Evolutionary conservation across 345 rosid species (phyloP).

Genomic region (Populus pruinosa): DNA sequence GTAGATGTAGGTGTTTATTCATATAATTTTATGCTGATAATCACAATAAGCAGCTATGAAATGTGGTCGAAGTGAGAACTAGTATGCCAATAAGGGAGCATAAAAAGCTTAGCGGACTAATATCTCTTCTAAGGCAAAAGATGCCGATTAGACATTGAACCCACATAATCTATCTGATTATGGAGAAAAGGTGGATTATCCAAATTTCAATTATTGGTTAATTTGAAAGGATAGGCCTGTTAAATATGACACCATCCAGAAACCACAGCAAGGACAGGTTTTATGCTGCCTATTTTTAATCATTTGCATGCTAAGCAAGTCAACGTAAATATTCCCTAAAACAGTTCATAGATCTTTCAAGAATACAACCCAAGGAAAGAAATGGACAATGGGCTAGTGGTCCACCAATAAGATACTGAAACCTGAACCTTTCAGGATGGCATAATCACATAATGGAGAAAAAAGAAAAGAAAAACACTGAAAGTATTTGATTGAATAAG

Average conservation of each 20-base stretch:
- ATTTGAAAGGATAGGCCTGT: neutral
- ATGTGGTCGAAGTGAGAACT: neutral
- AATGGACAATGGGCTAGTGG: neutral
- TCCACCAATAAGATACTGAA: neutral
- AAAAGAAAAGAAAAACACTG: neutral
- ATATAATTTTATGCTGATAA: neutral
- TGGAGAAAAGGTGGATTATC: neutral
- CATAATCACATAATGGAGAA: neutral
- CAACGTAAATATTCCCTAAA: neutral
- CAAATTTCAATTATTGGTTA: neutral
- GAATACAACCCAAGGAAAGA: neutral
- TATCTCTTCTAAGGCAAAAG: neutral
- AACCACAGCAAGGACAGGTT: neutral
- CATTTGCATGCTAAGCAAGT: neutral
- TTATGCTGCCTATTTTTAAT: neutral
- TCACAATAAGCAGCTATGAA: neutral
- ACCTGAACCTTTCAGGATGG: neutral
- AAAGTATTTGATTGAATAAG: neutral
- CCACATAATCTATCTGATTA: neutral
- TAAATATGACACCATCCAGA: neutral
- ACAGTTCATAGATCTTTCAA: neutral
- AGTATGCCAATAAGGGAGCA: neutral
- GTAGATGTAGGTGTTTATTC: neutral
- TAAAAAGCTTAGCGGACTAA: neutral
- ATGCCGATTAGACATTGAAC: neutral